phyloP scores from a whole-genome alignment of 441 rosid species.

The Raphanus hybrid region DNA sequence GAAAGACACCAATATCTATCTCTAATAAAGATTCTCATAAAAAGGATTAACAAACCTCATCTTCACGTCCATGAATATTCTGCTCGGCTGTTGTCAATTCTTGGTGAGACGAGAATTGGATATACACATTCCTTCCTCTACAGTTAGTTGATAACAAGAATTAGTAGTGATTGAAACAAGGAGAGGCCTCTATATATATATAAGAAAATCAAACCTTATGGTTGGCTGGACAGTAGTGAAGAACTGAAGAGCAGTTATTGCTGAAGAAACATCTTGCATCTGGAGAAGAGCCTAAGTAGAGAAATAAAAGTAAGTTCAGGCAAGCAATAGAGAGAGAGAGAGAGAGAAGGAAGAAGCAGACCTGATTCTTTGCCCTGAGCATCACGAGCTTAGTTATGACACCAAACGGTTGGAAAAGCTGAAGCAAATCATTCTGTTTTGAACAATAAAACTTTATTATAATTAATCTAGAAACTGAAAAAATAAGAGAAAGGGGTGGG shows the following conservation, averaged over 20 bases:
- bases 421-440: constrained; percentile 90
- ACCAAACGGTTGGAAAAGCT: constrained; percentile 98
- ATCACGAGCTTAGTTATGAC: constrained; percentile 96
- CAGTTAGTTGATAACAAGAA: too few species aligned
- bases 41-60: constrained; percentile 71
- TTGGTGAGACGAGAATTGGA: constrained; percentile 98
- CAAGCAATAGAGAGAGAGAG: too few species aligned
- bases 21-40: neutral
- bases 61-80: constrained; percentile 90
- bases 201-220: constrained; percentile 51
- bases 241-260: constrained; percentile 82
- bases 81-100: constrained; percentile 96
- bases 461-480: too few species aligned
- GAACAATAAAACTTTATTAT: too few species aligned
- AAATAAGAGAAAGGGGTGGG: too few species aligned
- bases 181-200: too few species aligned
- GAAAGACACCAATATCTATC: neutral
- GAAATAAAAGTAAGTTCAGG: constrained; percentile 6
- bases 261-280: constrained; percentile 96
- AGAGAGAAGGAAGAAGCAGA: constrained; percentile 22
- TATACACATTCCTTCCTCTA: constrained; percentile 97
- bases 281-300: constrained; percentile 86
- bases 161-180: too few species aligned
- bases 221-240: constrained; percentile 86
- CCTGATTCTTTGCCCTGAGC: constrained; percentile 99